These are phyloP conservation scores for Cercospora beticola DNA, from an alignment of 2,329 filamentous ascomycete species.

Conservation along the genomic window DNA sequence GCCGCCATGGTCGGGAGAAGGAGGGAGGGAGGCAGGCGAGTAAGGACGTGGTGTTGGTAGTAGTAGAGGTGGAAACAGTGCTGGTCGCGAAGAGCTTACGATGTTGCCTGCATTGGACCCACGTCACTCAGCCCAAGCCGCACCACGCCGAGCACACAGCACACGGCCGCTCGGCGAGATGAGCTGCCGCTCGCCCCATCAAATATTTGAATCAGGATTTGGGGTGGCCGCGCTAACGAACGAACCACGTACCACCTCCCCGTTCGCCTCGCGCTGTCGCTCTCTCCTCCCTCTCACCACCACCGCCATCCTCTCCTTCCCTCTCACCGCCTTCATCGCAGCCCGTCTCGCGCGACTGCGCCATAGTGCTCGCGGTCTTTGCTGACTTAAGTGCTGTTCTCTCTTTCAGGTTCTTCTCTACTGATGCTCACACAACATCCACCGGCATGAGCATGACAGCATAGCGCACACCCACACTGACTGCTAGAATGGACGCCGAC, in stretches of 20 bases:
- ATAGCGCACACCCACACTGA: constrained; percentile 2
- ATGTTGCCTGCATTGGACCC: background rate
- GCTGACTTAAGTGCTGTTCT: constrained; percentile 5
- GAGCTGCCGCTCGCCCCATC: background rate
- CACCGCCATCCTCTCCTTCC: background rate
- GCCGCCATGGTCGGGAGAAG: constrained; percentile 66
- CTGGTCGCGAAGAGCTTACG: background rate
- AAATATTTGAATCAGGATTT: background rate
- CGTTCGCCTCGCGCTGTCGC: background rate
- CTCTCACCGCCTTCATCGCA: background rate
- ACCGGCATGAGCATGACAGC: background rate
- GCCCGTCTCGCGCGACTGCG: background rate
- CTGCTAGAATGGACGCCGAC: constrained; percentile 9
- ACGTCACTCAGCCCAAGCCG: background rate
- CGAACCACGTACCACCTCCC: background rate
- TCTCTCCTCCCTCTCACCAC: background rate
- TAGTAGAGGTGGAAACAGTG: background rate
- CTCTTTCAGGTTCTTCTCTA: background rate
- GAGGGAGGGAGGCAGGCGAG: background rate
- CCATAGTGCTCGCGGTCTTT: constrained; percentile 1
- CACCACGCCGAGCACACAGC: background rate
- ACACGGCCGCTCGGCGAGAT: background rate
- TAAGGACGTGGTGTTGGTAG: background rate
- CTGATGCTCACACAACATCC: background rate
- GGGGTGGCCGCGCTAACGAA: background rate